Evolutionary conservation across 257 asterid genomes (phyloP), one percentile per base, ranked within the genome.

Genomic region (Plantago ovata): DNA sequence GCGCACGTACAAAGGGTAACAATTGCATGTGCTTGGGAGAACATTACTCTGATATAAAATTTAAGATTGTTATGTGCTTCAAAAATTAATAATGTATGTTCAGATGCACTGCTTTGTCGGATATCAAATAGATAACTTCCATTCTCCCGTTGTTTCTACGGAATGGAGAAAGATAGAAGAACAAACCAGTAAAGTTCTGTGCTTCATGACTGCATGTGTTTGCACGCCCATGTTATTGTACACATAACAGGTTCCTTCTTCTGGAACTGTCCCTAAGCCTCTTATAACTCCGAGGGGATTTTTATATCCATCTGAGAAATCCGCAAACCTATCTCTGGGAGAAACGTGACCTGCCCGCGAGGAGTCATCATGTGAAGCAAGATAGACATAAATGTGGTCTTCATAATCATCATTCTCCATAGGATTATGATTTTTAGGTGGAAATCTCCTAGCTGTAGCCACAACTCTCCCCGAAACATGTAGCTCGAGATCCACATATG

Each of bases 161-260:
- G 20, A 28, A 11, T 7, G 4, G 51, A 32, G 11, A 5, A 36
- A n/a, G 62, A 12, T 6, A 12, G 15, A 33, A 43, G 45, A 14
- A 70, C 71, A 21, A 58, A 92, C 98, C 95, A 92, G 70, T 66
- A 92, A 65, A 32, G 98, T 92, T 64, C 96, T 77, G 56, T 91
- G 96, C 78, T 83, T 92, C 95, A 92, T 78, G 60, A 87, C 85
- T 68, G 73, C 71, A 72, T 92, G 98, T 32, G 98, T 92, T 71
- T 81, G 79, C 57, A 74, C 44, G 68, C 94, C 98, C 61, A 32
- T 42, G 46, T 52, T 68, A 72, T 80, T 66, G 63, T 81, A 83
- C 62, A 85, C 88, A 65, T 75, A 68, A 67, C 98, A 92, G 50
- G 80, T 72, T 54, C 92, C 95, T 83, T 92, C 98, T 32, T 92